These are phyloP conservation scores for Lecanicillium sp. DNA, from an alignment of 2,329 filamentous ascomycete species.

Conservation along the genomic window DNA sequence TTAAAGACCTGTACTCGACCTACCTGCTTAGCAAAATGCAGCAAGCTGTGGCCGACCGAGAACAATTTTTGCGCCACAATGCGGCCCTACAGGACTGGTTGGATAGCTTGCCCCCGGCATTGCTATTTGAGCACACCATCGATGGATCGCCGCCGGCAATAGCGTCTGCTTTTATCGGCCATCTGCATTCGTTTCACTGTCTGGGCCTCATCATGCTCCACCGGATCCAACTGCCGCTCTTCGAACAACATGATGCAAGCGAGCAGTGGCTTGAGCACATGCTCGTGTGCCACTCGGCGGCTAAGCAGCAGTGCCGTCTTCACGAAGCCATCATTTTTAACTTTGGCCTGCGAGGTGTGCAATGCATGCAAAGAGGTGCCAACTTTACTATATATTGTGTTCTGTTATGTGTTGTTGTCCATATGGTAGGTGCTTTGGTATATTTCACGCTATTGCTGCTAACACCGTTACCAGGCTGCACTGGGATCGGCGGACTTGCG, in stretches of 20 bases:
- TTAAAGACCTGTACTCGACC: conserved; percentile 2
- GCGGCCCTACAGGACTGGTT: not conserved
- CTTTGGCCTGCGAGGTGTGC: not conserved
- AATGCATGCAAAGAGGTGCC: conserved; percentile 5
- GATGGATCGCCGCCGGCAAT: not conserved
- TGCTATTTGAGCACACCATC: not conserved
- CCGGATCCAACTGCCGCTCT: not conserved
- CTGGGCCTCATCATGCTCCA: not conserved
- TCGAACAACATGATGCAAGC: not conserved
- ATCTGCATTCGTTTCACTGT: conserved; percentile 2
- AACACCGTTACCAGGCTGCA: not conserved
- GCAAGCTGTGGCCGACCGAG: not conserved
- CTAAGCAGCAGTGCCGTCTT: not conserved
- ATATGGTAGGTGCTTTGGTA: not conserved
- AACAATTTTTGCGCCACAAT: conserved; percentile 1
- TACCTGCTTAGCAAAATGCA: not conserved
- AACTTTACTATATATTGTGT: conserved; percentile 6
- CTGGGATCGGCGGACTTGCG: not conserved
- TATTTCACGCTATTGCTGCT: not conserved
- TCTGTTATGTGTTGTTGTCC: not conserved
- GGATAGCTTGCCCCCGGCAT: not conserved
- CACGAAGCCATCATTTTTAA: not conserved
- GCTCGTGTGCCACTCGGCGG: not conserved
- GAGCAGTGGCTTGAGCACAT: not conserved
- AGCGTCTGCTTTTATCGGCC: not conserved